Evolutionary conservation across 768 basidiomycete species (phyloP).

Genomic region (Russula emetica): DNA sequence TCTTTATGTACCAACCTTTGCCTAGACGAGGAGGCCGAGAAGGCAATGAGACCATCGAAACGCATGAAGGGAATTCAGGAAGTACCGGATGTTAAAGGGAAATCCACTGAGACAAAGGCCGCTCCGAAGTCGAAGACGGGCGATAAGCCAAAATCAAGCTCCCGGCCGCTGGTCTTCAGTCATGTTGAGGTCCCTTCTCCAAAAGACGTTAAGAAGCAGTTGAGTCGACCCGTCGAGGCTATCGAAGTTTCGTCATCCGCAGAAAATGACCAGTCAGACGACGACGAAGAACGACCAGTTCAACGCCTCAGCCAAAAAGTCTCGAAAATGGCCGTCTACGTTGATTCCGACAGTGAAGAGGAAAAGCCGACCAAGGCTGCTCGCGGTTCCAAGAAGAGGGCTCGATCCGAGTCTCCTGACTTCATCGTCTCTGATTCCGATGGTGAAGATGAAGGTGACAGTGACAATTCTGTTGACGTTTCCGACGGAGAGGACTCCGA

Average conservation of each 20-base stretch:
- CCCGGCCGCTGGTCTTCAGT: constrained; percentile 19
- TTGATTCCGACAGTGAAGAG: constrained; percentile 21
- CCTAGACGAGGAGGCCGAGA: constrained; percentile 50
- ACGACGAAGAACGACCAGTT: constrained; percentile 17
- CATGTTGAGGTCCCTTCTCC: constrained; percentile 22
- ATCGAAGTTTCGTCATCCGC: constrained; percentile 16
- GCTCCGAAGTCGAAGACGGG: constrained; percentile 7
- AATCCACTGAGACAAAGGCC: not conserved
- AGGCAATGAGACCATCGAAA: constrained; percentile 48
- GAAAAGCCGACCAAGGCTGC: constrained; percentile 26
- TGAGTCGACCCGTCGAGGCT: not conserved
- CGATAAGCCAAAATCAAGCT: constrained; percentile 16
- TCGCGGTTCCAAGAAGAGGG: constrained; percentile 21
- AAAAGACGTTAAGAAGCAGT: constrained; percentile 20
- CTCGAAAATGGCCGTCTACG: constrained; percentile 22
- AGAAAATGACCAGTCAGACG: constrained; percentile 12
- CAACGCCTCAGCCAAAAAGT: constrained; percentile 21
- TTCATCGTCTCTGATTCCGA: constrained; percentile 34
- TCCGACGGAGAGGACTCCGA: constrained; percentile 39
- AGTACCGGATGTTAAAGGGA: not conserved
- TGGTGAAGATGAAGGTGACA: constrained; percentile 31
- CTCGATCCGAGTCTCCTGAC: constrained; percentile 27
- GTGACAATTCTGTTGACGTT: constrained; percentile 26
- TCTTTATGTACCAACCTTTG: constrained; percentile 25
- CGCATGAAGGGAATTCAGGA: constrained; percentile 59